Evolutionary conservation across 2,329 filamentous ascomycete genomes (phyloP).

Genomic region (Colletotrichum sp.): DNA sequence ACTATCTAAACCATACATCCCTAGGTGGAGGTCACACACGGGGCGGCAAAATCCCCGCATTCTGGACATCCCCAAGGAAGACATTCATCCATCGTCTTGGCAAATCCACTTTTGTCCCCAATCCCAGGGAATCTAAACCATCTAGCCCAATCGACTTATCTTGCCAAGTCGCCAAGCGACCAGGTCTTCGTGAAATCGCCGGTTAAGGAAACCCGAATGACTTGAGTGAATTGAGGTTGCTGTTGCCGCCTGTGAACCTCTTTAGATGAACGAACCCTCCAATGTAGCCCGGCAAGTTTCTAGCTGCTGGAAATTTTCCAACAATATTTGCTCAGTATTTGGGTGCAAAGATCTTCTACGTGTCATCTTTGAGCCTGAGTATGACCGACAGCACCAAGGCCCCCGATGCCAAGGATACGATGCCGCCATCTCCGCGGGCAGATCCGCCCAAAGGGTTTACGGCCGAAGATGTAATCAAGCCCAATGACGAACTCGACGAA

Average conservation of each 20-base stretch:
- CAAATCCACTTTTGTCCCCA: neutral
- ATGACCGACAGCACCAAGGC: neutral
- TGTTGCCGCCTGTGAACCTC: neutral
- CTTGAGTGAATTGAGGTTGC: neutral
- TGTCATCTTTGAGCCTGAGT: neutral
- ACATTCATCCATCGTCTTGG: neutral
- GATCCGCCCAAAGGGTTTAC: neutral
- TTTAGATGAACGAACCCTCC: neutral
- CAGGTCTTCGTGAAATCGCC: neutral
- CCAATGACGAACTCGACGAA: neutral
- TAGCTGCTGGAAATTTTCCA: neutral
- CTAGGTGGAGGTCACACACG: neutral
- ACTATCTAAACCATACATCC: neutral
- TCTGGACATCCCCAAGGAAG: neutral
- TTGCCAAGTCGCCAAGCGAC: neutral
- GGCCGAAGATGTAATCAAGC: neutral
- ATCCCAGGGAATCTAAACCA: neutral
- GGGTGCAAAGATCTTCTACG: accelerated
- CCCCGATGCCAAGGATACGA: neutral
- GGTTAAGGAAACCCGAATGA: neutral
- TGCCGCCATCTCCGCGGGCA: neutral
- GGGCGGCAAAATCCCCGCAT: neutral
- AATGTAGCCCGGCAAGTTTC: neutral
- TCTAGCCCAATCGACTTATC: neutral
- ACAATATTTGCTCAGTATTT: neutral